Percentiles rank a stretch among this genome's conserved stretches.
Conservation (phyloP, 2,329 filamentous ascomycete species). For the Metarhizium brunneum region DNA sequence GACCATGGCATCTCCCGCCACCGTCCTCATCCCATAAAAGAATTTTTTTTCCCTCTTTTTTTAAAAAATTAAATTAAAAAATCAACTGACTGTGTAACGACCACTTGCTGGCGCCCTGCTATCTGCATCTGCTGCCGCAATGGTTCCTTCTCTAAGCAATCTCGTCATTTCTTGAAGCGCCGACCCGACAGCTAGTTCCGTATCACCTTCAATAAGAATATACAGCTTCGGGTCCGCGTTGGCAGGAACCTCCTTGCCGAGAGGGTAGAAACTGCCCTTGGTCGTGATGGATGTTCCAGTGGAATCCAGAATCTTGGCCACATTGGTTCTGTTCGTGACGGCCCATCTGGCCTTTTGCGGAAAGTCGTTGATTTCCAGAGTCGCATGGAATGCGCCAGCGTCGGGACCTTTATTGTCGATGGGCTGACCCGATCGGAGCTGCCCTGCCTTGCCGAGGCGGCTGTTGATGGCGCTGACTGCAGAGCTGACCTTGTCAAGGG, state of each 20-base stretch:
- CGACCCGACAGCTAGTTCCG: constrained; percentile 81
- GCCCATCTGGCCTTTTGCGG: constrained; percentile 98
- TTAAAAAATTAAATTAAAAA: too few species aligned
- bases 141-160: constrained; percentile 79
- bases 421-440: constrained; percentile 83
- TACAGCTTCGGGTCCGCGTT: constrained; percentile 88
- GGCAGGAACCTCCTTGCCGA: constrained; percentile 69
- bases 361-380: constrained; percentile 98
- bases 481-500: constrained; percentile 79
- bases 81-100: constrained; percentile 73
- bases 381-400: constrained; percentile 92
- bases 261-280: constrained; percentile 82
- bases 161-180: constrained; percentile 87
- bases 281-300: constrained; percentile 96
- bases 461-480: constrained; percentile 87
- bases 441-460: constrained; percentile 79
- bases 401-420: constrained; percentile 99
- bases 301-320: constrained; percentile 92
- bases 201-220: constrained; percentile 95
- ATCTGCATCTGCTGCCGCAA: constrained; percentile 82
- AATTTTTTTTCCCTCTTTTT: background rate
- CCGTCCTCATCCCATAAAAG: background rate
- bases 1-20: background rate
- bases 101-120: constrained; percentile 68
- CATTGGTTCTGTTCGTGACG: constrained; percentile 96